Percentiles rank a stretch among this genome's conserved stretches.
These are phyloP conservation scores for Aspergillus saccharolyticus DNA, from an alignment of 495 filamentous ascomycete species.

Conservation along the genomic window DNA sequence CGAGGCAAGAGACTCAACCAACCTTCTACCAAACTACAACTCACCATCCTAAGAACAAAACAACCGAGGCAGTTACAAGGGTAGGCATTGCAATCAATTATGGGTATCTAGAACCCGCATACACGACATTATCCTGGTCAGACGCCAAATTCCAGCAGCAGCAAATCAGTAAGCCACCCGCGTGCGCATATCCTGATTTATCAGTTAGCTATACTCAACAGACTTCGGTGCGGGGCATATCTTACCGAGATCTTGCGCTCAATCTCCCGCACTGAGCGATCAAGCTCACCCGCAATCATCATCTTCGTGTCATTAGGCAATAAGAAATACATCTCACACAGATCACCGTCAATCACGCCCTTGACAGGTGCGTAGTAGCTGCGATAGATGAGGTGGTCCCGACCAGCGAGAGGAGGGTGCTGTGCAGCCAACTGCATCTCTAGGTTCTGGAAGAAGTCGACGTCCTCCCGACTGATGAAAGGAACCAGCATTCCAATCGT, in stretches of 20 bases:
- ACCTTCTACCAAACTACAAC: background rate
- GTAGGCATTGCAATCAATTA: conserved; percentile 11
- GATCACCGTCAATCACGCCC: conserved; percentile 94
- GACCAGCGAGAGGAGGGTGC: conserved; percentile 78
- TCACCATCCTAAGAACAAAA: too few species aligned
- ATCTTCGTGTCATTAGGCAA: conserved; percentile 82
- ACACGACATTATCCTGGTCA: conserved; percentile 16
- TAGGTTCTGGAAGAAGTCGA: conserved; percentile 93
- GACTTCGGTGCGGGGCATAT: conserved; percentile 2
- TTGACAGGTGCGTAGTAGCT: conserved; percentile 97
- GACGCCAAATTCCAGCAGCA: conserved; percentile 21
- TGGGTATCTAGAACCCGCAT: conserved; percentile 27
- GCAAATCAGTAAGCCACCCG: conserved; percentile 68
- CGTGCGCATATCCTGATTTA: conserved; percentile 72
- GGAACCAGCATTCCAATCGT: conserved; percentile 90
- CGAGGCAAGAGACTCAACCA: conserved; percentile 48
- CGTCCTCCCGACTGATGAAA: conserved; percentile 83
- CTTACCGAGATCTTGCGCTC: conserved; percentile 91
- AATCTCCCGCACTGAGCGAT: conserved; percentile 84
- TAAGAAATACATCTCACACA: conserved; percentile 85
- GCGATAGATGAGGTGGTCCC: conserved; percentile 92
- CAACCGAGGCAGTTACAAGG: background rate
- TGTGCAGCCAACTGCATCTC: conserved; percentile 81
- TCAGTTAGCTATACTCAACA: conserved; percentile 15
- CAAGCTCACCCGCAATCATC: conserved; percentile 89